Evolutionary conservation across 1,284 basidiomycete species (phyloP).

Genomic region (Cryptococcus depauperatus): DNA sequence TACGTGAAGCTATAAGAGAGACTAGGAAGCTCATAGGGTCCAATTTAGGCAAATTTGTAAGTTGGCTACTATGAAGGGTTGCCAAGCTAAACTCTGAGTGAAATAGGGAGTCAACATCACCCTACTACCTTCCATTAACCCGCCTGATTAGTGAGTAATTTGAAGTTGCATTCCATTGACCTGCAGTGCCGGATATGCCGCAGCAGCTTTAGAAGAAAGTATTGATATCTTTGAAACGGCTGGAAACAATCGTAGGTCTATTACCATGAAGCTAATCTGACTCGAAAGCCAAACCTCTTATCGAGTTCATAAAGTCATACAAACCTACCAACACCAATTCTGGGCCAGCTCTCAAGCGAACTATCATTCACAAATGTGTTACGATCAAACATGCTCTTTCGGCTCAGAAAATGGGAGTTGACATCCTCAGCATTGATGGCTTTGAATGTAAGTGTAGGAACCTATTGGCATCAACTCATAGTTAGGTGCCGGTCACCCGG

Average conservation of each 20-base stretch:
- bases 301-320: constrained; percentile 66
- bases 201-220: constrained; percentile 79
- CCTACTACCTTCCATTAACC: constrained; percentile 76
- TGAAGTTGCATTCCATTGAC: constrained; percentile 38
- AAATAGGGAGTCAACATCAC: constrained; percentile 77
- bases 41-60: constrained; percentile 56
- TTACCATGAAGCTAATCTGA: not conserved
- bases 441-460: constrained; percentile 61
- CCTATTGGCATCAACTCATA: constrained; percentile 5
- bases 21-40: constrained; percentile 55
- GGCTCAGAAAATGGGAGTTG: constrained; percentile 68
- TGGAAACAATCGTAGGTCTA: constrained; percentile 68
- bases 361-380: constrained; percentile 87
- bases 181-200: constrained; percentile 56
- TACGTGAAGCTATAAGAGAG: constrained; percentile 75
- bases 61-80: constrained; percentile 12
- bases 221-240: constrained; percentile 86
- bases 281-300: constrained; percentile 61
- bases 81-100: constrained; percentile 6
- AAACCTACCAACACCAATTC: constrained; percentile 9
- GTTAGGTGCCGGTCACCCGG: constrained; percentile 70
- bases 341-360: constrained; percentile 46
- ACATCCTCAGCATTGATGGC: constrained; percentile 78
- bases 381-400: constrained; percentile 76
- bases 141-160: constrained; percentile 64